Conservation (phyloP, 116 monocot genomes). For the Papilionanthe hybrid region DNA sequence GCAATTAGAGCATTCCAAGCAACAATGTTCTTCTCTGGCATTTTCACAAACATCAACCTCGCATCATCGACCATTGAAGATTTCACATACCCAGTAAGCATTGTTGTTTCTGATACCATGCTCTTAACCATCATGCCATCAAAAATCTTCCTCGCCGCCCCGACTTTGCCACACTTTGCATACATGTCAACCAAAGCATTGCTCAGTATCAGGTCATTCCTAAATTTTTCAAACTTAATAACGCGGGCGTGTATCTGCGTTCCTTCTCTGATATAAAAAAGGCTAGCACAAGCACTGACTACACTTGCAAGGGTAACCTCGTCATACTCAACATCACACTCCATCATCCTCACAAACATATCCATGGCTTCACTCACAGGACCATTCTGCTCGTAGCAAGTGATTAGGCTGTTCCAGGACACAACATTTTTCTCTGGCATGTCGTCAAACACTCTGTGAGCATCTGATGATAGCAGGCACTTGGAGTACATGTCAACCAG, state of each 20-base stretch:
- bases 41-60: conserved; percentile 37
- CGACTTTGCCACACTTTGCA: conserved; percentile 51
- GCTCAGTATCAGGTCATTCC: conserved; percentile 45
- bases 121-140: conserved; percentile 48
- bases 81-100: conserved; percentile 59
- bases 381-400: conserved; percentile 77
- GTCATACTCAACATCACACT: conserved; percentile 28
- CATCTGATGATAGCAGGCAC: conserved; percentile 39
- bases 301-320: conserved; percentile 73
- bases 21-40: conserved; percentile 53
- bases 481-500: conserved; percentile 74
- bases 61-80: conserved; percentile 46
- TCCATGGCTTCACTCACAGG: conserved; percentile 33
- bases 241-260: conserved; percentile 43
- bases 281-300: conserved; percentile 60
- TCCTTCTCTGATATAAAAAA: conserved; percentile 35
- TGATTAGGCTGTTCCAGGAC: conserved; percentile 71
- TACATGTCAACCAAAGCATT: conserved; percentile 85
- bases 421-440: conserved; percentile 55
- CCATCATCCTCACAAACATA: conserved; percentile 53
- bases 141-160: conserved; percentile 42
- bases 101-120: conserved; percentile 51
- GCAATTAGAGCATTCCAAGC: conserved; percentile 81
- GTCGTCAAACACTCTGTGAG: conserved; percentile 37
- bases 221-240: conserved; percentile 28